These are phyloP conservation scores for Verticillium tricorpus DNA, from an alignment of 2,329 filamentous ascomycete species.

Conservation along the genomic window DNA sequence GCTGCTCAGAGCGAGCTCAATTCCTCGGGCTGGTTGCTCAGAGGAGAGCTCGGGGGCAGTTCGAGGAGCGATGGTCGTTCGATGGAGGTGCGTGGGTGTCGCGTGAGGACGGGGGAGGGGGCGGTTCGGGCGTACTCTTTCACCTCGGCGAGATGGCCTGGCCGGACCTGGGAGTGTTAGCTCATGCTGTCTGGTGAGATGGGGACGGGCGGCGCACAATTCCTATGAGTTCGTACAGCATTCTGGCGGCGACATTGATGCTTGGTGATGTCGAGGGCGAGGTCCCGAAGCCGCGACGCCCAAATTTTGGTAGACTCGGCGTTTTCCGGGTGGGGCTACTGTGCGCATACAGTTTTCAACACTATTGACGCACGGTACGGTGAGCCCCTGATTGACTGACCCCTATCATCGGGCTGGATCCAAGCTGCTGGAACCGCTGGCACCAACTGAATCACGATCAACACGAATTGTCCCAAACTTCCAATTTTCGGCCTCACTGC, in stretches of 20 bases:
- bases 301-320: background rate
- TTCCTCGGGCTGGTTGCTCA: too few relatives aligned
- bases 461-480: background rate
- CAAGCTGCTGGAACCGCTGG: background rate
- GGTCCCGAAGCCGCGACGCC: background rate
- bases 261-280: background rate
- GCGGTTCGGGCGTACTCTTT: conserved; percentile 69
- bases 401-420: too few relatives aligned
- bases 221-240: conserved; percentile 98
- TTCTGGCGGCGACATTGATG: conserved; percentile 41
- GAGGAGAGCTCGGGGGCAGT: background rate
- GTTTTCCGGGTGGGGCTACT: background rate
- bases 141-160: conserved; percentile 83
- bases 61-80: background rate
- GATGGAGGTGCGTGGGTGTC: background rate
- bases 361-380: background rate
- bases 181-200: background rate
- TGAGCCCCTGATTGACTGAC: background rate
- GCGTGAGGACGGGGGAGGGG: conserved; percentile 5
- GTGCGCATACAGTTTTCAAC: background rate
- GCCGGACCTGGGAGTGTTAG: conserved; percentile 66
- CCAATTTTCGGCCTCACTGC: background rate
- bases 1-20: background rate
- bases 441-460: background rate
- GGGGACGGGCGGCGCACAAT: conserved; percentile 60